Conservation (phyloP, 2,329 filamentous ascomycete genomes). For the Chaetothyriales sp. region DNA sequence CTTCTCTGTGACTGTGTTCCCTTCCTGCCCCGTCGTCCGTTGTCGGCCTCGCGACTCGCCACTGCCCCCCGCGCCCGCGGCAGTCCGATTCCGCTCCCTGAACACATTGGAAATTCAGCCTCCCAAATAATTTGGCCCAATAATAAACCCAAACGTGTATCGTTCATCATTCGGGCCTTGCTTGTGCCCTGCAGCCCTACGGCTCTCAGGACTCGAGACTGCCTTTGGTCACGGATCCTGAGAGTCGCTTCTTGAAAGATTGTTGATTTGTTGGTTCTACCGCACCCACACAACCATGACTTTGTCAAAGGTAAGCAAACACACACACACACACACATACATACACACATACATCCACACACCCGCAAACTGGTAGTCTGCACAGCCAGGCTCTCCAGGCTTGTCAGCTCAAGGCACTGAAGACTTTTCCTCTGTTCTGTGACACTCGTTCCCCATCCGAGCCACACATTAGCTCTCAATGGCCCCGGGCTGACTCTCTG, state of each 20-base stretch:
- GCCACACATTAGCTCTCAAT: too few species aligned
- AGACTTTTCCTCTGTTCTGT: background rate
- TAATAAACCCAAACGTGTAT: background rate
- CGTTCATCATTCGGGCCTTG: background rate
- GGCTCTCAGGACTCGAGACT: background rate
- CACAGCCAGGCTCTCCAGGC: background rate
- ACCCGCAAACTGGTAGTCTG: background rate
- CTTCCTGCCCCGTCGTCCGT: background rate
- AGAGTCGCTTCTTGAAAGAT: background rate
- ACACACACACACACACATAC: background rate
- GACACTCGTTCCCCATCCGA: constrained; percentile 5
- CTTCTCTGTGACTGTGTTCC: background rate
- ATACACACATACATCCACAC: too few species aligned
- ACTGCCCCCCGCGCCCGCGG: too few species aligned
- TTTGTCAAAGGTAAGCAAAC: background rate
- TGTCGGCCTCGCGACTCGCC: background rate
- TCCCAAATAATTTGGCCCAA: background rate
- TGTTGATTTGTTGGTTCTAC: background rate
- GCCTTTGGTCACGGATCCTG: background rate
- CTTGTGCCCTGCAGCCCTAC: background rate
- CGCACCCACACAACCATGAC: constrained; percentile 1
- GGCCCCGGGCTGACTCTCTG: constrained; percentile 12
- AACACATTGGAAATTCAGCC: background rate
- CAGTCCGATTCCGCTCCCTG: background rate
- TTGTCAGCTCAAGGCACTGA: background rate